A percentile compares a stretch with the other conserved stretches of the same genome.
These are phyloP conservation scores for Macadamia integrifolia DNA, from an alignment of 164 flowering plant species.

Conservation along the genomic window DNA sequence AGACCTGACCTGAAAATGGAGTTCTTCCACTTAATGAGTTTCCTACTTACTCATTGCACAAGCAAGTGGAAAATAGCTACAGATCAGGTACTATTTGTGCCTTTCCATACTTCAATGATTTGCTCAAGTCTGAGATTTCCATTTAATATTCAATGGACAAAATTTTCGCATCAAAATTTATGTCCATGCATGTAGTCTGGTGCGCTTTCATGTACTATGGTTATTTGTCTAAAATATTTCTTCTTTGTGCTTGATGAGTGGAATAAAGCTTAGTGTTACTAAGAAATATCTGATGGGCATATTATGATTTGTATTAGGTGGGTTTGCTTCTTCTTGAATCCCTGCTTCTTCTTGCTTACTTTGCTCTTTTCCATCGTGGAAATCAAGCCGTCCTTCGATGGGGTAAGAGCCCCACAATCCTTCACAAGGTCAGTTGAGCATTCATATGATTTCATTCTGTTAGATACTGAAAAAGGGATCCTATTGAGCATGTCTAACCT, in stretches of 20 bases:
- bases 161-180: no score
- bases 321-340: slow-evolving; percentile 78
- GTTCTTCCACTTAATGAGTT: slow-evolving; percentile 90
- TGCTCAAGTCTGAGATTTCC: no score
- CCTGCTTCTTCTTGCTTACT: slow-evolving; percentile 69
- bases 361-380: slow-evolving; percentile 74
- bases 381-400: slow-evolving; percentile 95
- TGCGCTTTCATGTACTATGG: background rate
- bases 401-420: slow-evolving; percentile 93
- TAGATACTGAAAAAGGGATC: background rate
- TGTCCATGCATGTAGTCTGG: no score
- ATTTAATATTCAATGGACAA: no score
- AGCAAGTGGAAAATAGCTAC: slow-evolving; percentile 72
- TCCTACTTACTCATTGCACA: slow-evolving; percentile 81
- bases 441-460: background rate
- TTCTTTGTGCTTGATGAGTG: background rate
- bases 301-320: slow-evolving; percentile 37
- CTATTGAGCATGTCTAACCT: slow-evolving; percentile 17
- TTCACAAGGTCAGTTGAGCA: slow-evolving; percentile 72
- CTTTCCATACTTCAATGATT: background rate
- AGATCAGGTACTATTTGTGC: slow-evolving; percentile 58
- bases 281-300: background rate
- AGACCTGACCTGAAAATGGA: slow-evolving; percentile 94
- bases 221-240: background rate
- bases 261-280: background rate